phyloP scores from a whole-genome alignment of 2,329 filamentous ascomycete species.

The Ophiostoma triangulosporum region DNA sequence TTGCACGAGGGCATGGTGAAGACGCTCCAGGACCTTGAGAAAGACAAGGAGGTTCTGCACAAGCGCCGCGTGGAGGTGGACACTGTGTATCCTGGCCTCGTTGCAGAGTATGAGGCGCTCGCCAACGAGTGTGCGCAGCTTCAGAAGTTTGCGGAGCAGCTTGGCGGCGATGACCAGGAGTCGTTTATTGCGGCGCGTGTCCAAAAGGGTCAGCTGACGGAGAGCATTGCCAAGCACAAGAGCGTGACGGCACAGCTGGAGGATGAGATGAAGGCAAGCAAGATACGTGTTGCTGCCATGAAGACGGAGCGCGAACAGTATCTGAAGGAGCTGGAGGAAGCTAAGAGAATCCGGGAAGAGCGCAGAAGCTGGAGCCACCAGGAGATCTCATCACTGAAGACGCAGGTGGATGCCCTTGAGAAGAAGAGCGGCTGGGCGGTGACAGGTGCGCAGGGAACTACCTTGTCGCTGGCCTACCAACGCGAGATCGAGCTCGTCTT shows the following conservation, averaged over 20 bases:
- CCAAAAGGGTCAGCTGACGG: conserved; percentile 49
- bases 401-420: conserved; percentile 47
- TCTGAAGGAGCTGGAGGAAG: conserved; percentile 62
- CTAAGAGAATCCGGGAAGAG: conserved; percentile 73
- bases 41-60: conserved; percentile 53
- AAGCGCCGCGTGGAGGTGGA: conserved; percentile 58
- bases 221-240: conserved; percentile 57
- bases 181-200: conserved; percentile 64
- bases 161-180: conserved; percentile 67
- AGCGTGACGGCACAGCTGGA: conserved; percentile 53
- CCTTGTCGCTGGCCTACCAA: conserved; percentile 60
- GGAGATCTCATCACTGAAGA: conserved; percentile 69
- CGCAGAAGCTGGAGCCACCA: conserved; percentile 77
- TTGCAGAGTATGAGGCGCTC: conserved; percentile 47
- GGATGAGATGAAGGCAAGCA: conserved; percentile 52
- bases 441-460: conserved; percentile 45
- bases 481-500: conserved; percentile 63
- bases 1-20: conserved; percentile 68
- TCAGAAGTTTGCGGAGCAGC: conserved; percentile 56
- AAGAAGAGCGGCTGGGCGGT: conserved; percentile 58
- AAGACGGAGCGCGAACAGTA: conserved; percentile 55
- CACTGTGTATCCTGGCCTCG: conserved; percentile 50
- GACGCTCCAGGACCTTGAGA: conserved; percentile 63
- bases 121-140: conserved; percentile 46
- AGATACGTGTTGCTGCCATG: conserved; percentile 47